A percentile compares a stretch with the other conserved stretches of the same genome.
These are phyloP conservation scores for Teunomyces stri DNA, from an alignment of 805 yeast genomes.

Conservation along the genomic window DNA sequence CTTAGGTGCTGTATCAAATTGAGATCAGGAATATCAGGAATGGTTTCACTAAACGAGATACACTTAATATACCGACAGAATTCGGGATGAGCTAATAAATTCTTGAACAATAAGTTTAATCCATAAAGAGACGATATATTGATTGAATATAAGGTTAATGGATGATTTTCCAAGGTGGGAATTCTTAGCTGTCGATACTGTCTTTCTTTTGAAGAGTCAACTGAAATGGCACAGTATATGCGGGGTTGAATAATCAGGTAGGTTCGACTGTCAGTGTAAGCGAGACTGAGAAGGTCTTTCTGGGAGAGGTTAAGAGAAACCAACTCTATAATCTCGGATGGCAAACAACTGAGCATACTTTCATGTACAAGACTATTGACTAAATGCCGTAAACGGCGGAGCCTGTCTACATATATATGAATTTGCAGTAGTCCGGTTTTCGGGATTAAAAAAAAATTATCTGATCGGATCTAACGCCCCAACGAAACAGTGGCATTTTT, in stretches of 20 bases:
- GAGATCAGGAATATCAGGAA: conserved; percentile 12
- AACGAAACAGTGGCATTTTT: not conserved
- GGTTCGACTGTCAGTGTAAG: conserved; percentile 6
- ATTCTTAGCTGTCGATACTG: not conserved
- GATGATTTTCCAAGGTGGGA: not conserved
- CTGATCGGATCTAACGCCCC: conserved; percentile 9
- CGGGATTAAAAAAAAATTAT: conserved; percentile 5
- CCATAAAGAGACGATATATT: conserved; percentile 11
- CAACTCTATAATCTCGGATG: conserved; percentile 8
- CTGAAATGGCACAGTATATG: conserved; percentile 7
- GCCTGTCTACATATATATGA: not conserved
- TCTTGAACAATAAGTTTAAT: conserved; percentile 12
- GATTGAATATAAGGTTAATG: not conserved
- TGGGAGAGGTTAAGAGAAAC: conserved; percentile 10
- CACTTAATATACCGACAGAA: conserved; percentile 3
- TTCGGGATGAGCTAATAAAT: not conserved
- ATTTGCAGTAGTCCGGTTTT: not conserved
- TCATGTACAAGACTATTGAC: not conserved
- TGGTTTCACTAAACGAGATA: conserved; percentile 5
- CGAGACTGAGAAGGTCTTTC: conserved; percentile 9
- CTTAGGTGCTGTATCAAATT: conserved; percentile 6
- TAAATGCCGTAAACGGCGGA: not conserved
- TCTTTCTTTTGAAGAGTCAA: conserved; percentile 10
- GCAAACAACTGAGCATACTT: conserved; percentile 7
- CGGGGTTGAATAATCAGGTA: conserved; percentile 6